Evolutionary conservation across 1,284 basidiomycete species (phyloP).

Genomic region (Austroboletus rostrupii): DNA sequence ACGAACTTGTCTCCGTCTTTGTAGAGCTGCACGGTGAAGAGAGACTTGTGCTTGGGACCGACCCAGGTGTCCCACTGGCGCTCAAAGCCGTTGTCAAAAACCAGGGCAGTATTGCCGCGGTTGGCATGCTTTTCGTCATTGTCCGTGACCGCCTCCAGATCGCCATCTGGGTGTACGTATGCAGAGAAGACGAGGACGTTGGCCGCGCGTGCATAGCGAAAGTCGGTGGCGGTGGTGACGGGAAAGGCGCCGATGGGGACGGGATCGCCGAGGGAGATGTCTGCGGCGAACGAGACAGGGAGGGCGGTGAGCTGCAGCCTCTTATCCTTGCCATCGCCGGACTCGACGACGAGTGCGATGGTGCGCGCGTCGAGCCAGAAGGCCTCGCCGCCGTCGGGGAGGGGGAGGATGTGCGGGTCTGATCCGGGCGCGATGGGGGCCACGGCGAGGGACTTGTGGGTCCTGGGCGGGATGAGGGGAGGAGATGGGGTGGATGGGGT

Average conservation of each 20-base stretch:
- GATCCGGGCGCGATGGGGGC: constrained; percentile 50
- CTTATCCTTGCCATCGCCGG: constrained; percentile 41
- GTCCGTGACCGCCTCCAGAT: constrained; percentile 60
- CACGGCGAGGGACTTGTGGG: constrained; percentile 64
- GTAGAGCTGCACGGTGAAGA: constrained; percentile 63
- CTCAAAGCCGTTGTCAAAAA: constrained; percentile 75
- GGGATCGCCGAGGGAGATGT: constrained; percentile 32
- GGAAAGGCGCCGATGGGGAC: constrained; percentile 60
- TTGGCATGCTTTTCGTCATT: constrained; percentile 70
- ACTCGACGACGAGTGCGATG: constrained; percentile 62
- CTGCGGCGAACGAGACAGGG: constrained; percentile 40
- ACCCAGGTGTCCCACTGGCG: constrained; percentile 92
- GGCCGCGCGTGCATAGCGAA: constrained; percentile 56
- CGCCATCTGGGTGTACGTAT: constrained; percentile 70
- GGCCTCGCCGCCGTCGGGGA: constrained; percentile 62
- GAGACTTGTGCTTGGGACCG: constrained; percentile 62
- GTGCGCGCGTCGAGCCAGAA: constrained; percentile 74
- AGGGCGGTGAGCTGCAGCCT: constrained; percentile 57
- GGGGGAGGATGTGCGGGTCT: constrained; percentile 47
- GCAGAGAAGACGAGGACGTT: constrained; percentile 71
- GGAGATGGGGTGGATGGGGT: neutral
- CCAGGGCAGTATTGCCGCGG: constrained; percentile 68
- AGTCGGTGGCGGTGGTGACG: constrained; percentile 60
- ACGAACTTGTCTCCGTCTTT: constrained; percentile 51
- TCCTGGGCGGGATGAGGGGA: constrained; percentile 40